Evolutionary conservation across 1,284 basidiomycete species (phyloP).

Genomic region (Malassezia vespertilionis): DNA sequence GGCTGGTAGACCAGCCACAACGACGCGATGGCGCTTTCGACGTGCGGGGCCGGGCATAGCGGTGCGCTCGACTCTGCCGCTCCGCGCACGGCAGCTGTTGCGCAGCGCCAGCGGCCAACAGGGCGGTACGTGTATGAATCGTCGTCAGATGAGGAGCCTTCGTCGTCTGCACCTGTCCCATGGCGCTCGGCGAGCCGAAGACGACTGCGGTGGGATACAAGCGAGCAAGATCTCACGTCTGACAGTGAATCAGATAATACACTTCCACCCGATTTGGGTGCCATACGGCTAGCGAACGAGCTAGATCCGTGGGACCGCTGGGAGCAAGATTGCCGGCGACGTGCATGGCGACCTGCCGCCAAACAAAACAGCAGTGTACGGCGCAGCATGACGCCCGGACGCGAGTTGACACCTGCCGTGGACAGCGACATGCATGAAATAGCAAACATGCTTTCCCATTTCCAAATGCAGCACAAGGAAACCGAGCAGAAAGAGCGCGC

Average conservation of each 20-base stretch:
- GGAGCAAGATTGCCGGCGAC: conserved; percentile 9
- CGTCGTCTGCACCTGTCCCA: not conserved
- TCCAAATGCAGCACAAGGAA: conserved; percentile 27
- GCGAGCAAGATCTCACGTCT: not conserved
- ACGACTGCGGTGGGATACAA: no score
- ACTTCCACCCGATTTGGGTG: not conserved
- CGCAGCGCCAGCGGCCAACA: conserved; percentile 6
- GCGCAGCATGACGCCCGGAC: not conserved
- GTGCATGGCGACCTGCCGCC: no score
- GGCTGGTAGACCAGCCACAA: not conserved
- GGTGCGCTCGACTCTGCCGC: not conserved
- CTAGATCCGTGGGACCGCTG: conserved; percentile 17
- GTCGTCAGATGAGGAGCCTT: conserved; percentile 11
- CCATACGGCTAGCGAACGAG: conserved; percentile 12
- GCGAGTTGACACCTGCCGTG: not conserved
- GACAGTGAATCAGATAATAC: not conserved
- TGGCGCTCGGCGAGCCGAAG: no score
- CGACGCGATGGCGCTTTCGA: conserved; percentile 1
- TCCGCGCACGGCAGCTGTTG: not conserved
- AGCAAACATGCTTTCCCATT: conserved; percentile 22
- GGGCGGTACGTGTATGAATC: conserved; percentile 16
- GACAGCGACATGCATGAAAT: conserved; percentile 29
- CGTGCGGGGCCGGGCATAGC: not conserved
- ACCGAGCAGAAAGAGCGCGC: conserved; percentile 27
- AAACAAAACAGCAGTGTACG: conserved; percentile 2